phyloP scores from a whole-genome alignment of 2,329 filamentous ascomycete genomes.

The Stachybotrys chlorohalonatus region DNA sequence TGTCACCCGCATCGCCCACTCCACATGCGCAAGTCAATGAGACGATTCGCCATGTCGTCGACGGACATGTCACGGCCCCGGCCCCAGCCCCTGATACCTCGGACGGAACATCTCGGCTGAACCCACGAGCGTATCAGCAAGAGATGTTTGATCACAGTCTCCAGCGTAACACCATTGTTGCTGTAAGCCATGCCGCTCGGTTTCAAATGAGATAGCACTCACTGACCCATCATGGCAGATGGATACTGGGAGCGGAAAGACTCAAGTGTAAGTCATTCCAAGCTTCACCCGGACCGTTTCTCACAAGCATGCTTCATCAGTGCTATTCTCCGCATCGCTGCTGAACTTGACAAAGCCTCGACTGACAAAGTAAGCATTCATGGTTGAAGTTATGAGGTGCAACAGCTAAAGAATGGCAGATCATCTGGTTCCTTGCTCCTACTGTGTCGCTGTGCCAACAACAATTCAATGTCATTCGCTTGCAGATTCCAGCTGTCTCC shows the following conservation, averaged over 20 bases:
- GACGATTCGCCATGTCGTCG: background rate
- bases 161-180: slow-evolving; percentile 61
- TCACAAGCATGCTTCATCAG: slow-evolving; percentile 23
- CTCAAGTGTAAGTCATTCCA: slow-evolving; percentile 52
- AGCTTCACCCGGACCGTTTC: background rate
- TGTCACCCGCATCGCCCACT: background rate
- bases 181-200: slow-evolving; percentile 33
- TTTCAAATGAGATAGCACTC: background rate
- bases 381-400: background rate
- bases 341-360: slow-evolving; percentile 48
- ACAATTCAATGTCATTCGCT: slow-evolving; percentile 50
- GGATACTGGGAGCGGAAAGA: slow-evolving; percentile 75
- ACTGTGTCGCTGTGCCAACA: slow-evolving; percentile 60
- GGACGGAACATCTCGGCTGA: slow-evolving; percentile 16
- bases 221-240: slow-evolving; percentile 39
- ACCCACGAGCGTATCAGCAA: slow-evolving; percentile 56
- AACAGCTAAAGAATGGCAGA: slow-evolving; percentile 22
- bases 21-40: background rate
- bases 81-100: too few species aligned
- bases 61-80: background rate
- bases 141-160: slow-evolving; percentile 69
- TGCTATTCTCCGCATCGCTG: slow-evolving; percentile 57
- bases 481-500: slow-evolving; percentile 50
- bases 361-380: slow-evolving; percentile 40
- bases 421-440: slow-evolving; percentile 67